These are phyloP conservation scores for Hyphodiscus sp. DNA, from an alignment of 2,329 filamentous ascomycete genomes.

Conservation along the genomic window DNA sequence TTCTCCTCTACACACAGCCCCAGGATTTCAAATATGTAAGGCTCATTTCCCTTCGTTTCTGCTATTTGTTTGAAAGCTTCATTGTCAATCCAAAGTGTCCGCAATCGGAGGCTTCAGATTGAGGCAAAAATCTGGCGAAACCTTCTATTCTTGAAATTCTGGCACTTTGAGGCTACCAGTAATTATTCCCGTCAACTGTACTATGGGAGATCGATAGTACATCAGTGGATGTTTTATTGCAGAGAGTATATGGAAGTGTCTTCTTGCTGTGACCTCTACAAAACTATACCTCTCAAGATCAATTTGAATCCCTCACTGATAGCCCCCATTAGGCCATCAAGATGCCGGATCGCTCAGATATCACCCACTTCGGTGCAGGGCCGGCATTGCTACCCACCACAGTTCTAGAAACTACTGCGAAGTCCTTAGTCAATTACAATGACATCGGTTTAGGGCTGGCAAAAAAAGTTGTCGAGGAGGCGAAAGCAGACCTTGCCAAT, in stretches of 20 bases:
- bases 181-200: not conserved
- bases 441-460: conserved; percentile 77
- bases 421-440: conserved; percentile 76
- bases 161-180: not conserved
- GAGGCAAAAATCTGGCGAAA: too few species aligned
- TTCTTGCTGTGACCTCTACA: too few species aligned
- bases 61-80: not conserved
- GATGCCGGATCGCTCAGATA: conserved; percentile 33
- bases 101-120: not conserved
- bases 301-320: not conserved
- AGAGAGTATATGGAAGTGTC: too few species aligned
- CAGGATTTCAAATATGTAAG: not conserved
- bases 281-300: too few species aligned
- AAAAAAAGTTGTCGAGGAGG: conserved; percentile 74
- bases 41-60: not conserved
- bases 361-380: conserved; percentile 85
- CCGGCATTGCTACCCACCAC: conserved; percentile 79
- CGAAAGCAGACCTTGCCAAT: conserved; percentile 65
- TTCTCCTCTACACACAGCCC: not conserved
- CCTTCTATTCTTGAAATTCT: too few species aligned
- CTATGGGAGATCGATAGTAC: too few species aligned
- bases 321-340: not conserved
- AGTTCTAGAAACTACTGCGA: conserved; percentile 70
- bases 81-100: not conserved
- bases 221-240: too few species aligned